A percentile compares a stretch with the other conserved stretches of the same genome.
These are phyloP conservation scores for Daldinia childiae DNA, from an alignment of 495 filamentous ascomycete species.

Conservation along the genomic window DNA sequence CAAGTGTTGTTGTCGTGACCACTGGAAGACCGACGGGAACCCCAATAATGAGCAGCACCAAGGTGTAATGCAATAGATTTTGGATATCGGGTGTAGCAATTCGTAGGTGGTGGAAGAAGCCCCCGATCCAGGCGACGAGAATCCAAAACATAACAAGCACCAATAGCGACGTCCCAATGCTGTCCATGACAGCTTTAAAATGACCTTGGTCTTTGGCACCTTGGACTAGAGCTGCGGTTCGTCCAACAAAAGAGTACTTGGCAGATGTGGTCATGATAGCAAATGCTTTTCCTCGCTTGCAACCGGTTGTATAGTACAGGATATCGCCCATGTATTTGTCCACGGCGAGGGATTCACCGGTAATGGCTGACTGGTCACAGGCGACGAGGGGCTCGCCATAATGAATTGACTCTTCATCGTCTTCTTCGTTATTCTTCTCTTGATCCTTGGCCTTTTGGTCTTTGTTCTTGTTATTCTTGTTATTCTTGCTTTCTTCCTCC, in stretches of 20 bases:
- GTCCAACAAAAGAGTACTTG: conserved; percentile 87
- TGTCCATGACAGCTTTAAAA: conserved; percentile 87
- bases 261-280: conserved; percentile 83
- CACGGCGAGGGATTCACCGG: conserved; percentile 90
- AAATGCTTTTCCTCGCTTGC: conserved; percentile 86
- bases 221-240: conserved; percentile 81
- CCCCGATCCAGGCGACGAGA: conserved; percentile 81
- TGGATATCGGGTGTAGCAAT: conserved; percentile 60
- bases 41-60: conserved; percentile 88
- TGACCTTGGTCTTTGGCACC: conserved; percentile 78
- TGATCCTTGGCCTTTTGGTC: conserved; percentile 54
- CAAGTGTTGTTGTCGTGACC: conserved; percentile 95
- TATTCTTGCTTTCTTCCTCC: conserved; percentile 38
- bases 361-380: conserved; percentile 91
- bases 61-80: conserved; percentile 81
- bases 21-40: conserved; percentile 96
- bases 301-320: conserved; percentile 82
- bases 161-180: conserved; percentile 83
- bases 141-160: conserved; percentile 82
- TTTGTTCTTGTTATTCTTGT: conserved; percentile 40
- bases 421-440: conserved; percentile 71
- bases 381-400: conserved; percentile 80
- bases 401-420: conserved; percentile 83
- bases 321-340: conserved; percentile 82
- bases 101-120: conserved; percentile 81